Base-by-base conservation (phyloP, 306 rosid genomes). In the Trichosanthes cucumerina region DNA sequence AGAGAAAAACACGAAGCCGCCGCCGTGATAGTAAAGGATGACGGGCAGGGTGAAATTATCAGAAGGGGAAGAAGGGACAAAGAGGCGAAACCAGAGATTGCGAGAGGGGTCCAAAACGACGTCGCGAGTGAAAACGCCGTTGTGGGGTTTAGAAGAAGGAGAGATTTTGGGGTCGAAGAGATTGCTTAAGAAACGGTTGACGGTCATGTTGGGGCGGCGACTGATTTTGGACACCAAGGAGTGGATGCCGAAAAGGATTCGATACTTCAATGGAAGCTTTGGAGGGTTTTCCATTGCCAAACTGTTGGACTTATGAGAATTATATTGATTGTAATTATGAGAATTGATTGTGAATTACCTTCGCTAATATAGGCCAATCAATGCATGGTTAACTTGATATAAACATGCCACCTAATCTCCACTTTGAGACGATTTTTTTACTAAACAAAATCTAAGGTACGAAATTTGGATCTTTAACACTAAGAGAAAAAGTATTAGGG, bases 61-160 rank as follows among this genome's bases (percentile, higher is more conserved):
- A 4, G 81, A 2, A 0, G 76, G 10, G 46, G 95, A 90, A 5
- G 69, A 68, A 66, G 82, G 91, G 80, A 88, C 24, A 5, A 93
- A 89, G 81, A 84, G 81, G 91, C 97, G 89, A 79, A 89, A 82
- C 18, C 88, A 62, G 9, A 85, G 84, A 46, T 21, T 39, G 18
- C 75, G 75, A 0, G 46, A 0, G 12, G 84, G 70, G 47, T 90
- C 90, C 31, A 93, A 74, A 21, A 76, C 87, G 59, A 84, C 64
- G 79, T 93, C 96, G 52, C 73, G 60, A 41, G 92, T 47, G 38
- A 80, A 80, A 74, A 93, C 93, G 69, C 89, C 91, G 53, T 86
- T 73, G 10, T 80, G 19, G 4, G 91, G 83, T 3, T 58, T 28
- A 1, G 53, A 11, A 23, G 53, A 68, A 12, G 75, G 18, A 41